Base-by-base conservation (phyloP, 768 basidiomycete species). In the Clitopilus hobsonii region DNA sequence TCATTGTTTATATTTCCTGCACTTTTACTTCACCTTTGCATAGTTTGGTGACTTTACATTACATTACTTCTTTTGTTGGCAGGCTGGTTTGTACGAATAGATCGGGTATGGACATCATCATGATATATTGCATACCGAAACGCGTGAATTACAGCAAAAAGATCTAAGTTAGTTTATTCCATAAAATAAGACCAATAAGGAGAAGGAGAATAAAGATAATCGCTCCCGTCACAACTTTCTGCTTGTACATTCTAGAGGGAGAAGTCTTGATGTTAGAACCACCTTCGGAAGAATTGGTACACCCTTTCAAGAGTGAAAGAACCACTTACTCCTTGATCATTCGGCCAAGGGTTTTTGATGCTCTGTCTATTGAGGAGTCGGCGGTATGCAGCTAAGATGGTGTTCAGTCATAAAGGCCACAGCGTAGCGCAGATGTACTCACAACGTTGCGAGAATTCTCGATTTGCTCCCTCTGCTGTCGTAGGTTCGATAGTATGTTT, bases 401-500 rank as follows among this genome's bases (percentile, higher is more conserved):
- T 59, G 27, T 28, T n/a, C 47, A 7, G 24, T 18, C 11, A 56
- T 36, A 29, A 45, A 36, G 6, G 41, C 16, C 10, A 26, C 16
- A 16, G 14, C 22, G 6, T 48, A n/a, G 8, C 11, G 24, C 11
- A 8, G 2, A 11, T 49, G n/a, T 13, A 65, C 87, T 36, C 57
- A 96, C 93, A 45, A 91, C 95, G 70, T 91, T 89, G 63, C 96
- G 75, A 23, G 96, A 82, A 67, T 95, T 89, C 74, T 94, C 89
- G 56, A 99, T 95, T 71, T 94, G 93, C 65, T 98, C 97, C 60
- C 97, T 73, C 72, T 99, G 97, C 1, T 78, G 74, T 53, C 94
- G 73, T 58, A 99, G 76, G 67, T 89, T 94, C 66, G 85, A 69
- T 60, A 99, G 67, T 61, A 99, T 98, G 62, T 94, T 94, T 10